Evolutionary conservation across 2,329 filamentous ascomycete genomes (phyloP), one percentile per base, ranked within the genome.

Genomic region (Cladosporium austrohemisphaericum): DNA sequence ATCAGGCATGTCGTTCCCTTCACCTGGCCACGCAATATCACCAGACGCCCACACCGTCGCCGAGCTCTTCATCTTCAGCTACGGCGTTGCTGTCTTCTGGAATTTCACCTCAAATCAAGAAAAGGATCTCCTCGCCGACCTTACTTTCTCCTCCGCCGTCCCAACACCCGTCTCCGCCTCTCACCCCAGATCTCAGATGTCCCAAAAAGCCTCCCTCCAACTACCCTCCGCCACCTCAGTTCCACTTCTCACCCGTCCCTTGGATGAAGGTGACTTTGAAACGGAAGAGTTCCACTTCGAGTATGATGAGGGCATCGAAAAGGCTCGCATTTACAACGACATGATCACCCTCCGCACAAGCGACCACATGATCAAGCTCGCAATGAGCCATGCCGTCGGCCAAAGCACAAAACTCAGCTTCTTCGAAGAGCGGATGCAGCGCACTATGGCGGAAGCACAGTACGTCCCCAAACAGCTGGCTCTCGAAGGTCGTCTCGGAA

Each of bases 231-330:
- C 57, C 65, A 57, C 54, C 63, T 66, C 78, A 65, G 67, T 80
- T 16, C 80, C 85, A 9, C 78, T 98, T 5, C 84, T 90, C 25
- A 86, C 84, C 1, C 80, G 88, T 26, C 88, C 91, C 1, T 75
- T 95, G 18, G 82, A 88, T 49, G 88, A 96, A 68, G 85, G 85
- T 56, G 91, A 97, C 64, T 95, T 94, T 59, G 93, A 98, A 72
- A 98, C 87, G 0, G 93, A 98, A 65, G 92, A 97, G 65, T 96
- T 98, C 62, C 92, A 98, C 65, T 98, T 98, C 65, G 91, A 97
- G 68, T 98, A 98, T 73, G 95, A 88, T 60, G 79, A 83, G 1
- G 79, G 88, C 51, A 89, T 93, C 26, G 85, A 90, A 54, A 81
- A 91, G 41, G 93, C 93, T 4, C 81, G 93, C 50, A 87, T 98